A percentile compares a stretch with the other conserved stretches of the same genome.
These are phyloP conservation scores for Vitis riparia DNA, from an alignment of 164 flowering plant species.

Conservation along the genomic window DNA sequence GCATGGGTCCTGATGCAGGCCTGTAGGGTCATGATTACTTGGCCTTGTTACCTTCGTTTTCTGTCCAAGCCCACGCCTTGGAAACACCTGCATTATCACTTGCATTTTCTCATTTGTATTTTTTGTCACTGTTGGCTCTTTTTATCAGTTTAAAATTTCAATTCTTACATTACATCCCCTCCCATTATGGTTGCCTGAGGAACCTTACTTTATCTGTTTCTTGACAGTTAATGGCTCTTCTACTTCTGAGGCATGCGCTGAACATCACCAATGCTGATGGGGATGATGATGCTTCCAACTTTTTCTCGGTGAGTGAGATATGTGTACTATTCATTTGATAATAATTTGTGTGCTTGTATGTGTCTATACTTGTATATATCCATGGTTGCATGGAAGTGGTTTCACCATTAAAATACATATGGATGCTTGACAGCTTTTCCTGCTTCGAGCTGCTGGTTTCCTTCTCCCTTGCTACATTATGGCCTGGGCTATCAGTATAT, in stretches of 20 bases:
- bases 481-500: conserved; percentile 85
- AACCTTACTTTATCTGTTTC: conserved; percentile 1
- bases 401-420: background rate
- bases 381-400: conserved; percentile 1
- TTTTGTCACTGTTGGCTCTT: background rate
- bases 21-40: background rate
- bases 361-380: background rate
- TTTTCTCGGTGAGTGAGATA: conserved; percentile 63
- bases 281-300: conserved; percentile 63
- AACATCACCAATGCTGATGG: conserved; percentile 50
- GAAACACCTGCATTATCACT: no score
- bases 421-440: conserved; percentile 56
- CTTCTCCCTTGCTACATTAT: conserved; percentile 84
- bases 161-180: background rate
- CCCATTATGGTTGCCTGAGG: background rate
- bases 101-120: background rate
- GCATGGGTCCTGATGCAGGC: background rate
- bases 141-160: background rate
- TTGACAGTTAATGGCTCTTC: conserved; percentile 73
- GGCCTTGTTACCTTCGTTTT: background rate
- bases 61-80: background rate
- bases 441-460: conserved; percentile 80
- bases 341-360: background rate
- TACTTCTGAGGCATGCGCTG: conserved; percentile 76
- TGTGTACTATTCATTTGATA: background rate